Evolutionary conservation across 257 asterid species (phyloP), one percentile per base, ranked within the genome.

Genomic region (Solanum dulcamara): DNA sequence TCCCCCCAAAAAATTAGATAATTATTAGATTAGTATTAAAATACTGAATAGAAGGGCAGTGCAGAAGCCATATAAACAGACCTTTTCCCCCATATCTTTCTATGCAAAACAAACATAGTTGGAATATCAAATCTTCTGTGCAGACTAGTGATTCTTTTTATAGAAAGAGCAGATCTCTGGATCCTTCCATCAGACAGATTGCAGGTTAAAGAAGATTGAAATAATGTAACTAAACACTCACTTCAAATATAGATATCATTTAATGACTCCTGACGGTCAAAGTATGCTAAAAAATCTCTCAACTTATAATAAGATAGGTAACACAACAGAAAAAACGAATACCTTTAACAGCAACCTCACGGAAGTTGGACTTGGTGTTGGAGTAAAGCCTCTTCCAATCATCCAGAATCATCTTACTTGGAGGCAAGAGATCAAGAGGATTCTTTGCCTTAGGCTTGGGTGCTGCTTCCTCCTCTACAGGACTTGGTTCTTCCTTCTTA

Each of bases 311-410:
- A 66, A 66, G 74, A 66, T 12, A 15, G 74, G 40, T 18, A 40
- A 42, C 7, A 44, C 28, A 30, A 10, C 24, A 42, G 11, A 50
- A 37, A 18, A 26, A 24, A 64, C 18, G 12, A 64, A 64, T 89
- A 96, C 98, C 99, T 88, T 92, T 94, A 84, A 96, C 80, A 22
- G 99, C 99, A 28, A 96, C 98, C 91, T 94, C 99, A 62, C 98
- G 98, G 91, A 96, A 96, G 88, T 96, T 95, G 85, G 93, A 86
- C 88, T 96, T 96, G 24, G 99, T 96, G 92, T 96, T 96, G 4
- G 99, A 96, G 92, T 96, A 96, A 35, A 96, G 98, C 92, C 98
- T 94, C 89, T 96, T 96, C 99, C 99, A 96, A 0, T 96, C 99
- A 89, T 96, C 99, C 1, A 96, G 91, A 80, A 96, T 62, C 99